Evolutionary conservation across 441 rosid genomes (phyloP).

Genomic region (Populus hybrid): DNA sequence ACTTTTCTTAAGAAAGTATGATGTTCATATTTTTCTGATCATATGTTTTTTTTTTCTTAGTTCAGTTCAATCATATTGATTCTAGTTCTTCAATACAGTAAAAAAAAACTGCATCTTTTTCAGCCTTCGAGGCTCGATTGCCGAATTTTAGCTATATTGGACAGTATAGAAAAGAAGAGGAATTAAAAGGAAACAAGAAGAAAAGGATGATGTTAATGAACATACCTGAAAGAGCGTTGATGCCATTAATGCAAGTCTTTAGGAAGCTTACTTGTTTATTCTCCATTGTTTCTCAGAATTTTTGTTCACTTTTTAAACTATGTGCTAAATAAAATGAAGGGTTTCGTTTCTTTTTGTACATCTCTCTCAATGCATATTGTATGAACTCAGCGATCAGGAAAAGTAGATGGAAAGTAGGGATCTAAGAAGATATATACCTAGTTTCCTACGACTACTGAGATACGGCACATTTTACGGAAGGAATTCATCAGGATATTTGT

Average conservation of each 20-base stretch:
- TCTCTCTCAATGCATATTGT: background rate
- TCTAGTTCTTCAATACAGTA: background rate
- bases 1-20: background rate
- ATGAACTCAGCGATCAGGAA: background rate
- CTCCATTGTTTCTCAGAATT: background rate
- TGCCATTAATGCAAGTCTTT: slow-evolving; percentile 8
- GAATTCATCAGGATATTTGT: too few relatives aligned
- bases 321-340: background rate
- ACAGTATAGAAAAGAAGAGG: slow-evolving; percentile 9
- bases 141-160: background rate
- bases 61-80: background rate
- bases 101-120: background rate
- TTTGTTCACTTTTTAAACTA: background rate
- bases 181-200: slow-evolving; percentile 38
- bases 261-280: slow-evolving; percentile 2
- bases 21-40: background rate
- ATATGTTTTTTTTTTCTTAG: background rate
- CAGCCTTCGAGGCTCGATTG: background rate
- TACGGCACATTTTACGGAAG: background rate
- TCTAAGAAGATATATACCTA: background rate
- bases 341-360: background rate
- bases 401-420: background rate
- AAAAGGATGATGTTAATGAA: slow-evolving; percentile 1
- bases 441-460: background rate
- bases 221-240: slow-evolving; percentile 23